Percentiles rank a stretch among this genome's conserved stretches.
These are phyloP conservation scores for Talaromyces sp. DNA, from an alignment of 2,329 filamentous ascomycete species.

Conservation along the genomic window DNA sequence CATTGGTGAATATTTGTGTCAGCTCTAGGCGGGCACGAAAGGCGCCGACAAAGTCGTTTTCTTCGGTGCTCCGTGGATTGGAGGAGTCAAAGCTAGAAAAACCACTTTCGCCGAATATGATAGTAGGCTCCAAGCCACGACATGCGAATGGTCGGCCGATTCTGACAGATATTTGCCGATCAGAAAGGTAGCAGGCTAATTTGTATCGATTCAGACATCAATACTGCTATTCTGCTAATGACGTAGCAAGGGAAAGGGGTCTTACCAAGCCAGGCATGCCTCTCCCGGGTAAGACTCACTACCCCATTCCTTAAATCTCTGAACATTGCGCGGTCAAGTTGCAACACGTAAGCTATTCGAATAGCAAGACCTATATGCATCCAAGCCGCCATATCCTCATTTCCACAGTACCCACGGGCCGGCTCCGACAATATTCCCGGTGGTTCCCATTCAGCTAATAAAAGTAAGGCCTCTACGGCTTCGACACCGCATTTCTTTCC, in stretches of 20 bases:
- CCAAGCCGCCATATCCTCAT: background rate
- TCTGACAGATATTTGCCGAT: background rate
- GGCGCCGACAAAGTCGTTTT: too few relatives aligned
- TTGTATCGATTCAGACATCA: too few relatives aligned
- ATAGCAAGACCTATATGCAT: background rate
- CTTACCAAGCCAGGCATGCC: too few relatives aligned
- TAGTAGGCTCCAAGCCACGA: background rate
- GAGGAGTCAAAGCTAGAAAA: too few relatives aligned
- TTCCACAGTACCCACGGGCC: too few relatives aligned
- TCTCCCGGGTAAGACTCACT: too few relatives aligned
- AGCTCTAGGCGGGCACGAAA: background rate
- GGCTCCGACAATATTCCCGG: too few relatives aligned
- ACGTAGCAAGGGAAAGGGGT: too few relatives aligned
- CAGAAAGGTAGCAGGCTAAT: background rate
- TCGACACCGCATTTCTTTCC: background rate
- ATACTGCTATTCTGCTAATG: too few relatives aligned
- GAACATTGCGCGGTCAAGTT: too few relatives aligned
- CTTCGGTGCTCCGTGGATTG: too few relatives aligned
- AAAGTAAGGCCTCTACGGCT: background rate
- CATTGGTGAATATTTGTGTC: background rate
- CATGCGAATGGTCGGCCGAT: background rate
- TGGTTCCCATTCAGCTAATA: background rate
- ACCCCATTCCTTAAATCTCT: too few relatives aligned
- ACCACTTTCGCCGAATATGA: background rate
- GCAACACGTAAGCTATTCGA: background rate